Evolutionary conservation across 495 filamentous ascomycete genomes (phyloP).

Genomic region (Lophium mytilinum): DNA sequence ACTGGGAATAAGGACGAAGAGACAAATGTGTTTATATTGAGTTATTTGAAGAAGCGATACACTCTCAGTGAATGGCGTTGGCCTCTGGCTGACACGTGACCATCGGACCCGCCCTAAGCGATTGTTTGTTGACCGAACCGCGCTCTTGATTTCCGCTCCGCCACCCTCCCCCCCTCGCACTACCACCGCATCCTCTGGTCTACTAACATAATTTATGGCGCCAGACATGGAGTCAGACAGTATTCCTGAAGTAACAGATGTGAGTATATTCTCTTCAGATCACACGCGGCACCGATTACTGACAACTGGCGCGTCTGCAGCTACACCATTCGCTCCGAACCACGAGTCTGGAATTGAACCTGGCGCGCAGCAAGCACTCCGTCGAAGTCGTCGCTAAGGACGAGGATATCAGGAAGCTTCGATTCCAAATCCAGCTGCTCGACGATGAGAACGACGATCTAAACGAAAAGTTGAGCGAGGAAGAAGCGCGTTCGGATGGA

Average conservation of each 20-base stretch:
- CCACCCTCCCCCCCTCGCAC: neutral
- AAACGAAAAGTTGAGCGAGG: slow-evolving; percentile 51
- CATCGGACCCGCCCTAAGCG: neutral
- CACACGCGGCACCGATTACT: neutral
- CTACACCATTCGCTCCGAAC: slow-evolving; percentile 41
- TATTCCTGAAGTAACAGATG: slow-evolving; percentile 18
- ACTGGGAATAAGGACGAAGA: no score
- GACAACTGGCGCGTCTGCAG: slow-evolving; percentile 1
- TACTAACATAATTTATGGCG: slow-evolving; percentile 12
- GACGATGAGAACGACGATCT: slow-evolving; percentile 63
- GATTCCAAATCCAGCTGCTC: slow-evolving; percentile 57
- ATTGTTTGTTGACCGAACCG: slow-evolving; percentile 1
- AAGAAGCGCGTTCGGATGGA: slow-evolving; percentile 42
- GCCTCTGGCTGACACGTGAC: neutral
- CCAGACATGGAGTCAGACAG: slow-evolving; percentile 4
- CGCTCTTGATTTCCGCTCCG: neutral
- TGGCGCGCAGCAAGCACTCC: slow-evolving; percentile 50
- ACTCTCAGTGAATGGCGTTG: no score
- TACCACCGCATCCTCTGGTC: slow-evolving; percentile 8
- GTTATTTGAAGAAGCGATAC: no score
- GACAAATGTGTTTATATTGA: no score
- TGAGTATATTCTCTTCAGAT: slow-evolving; percentile 2
- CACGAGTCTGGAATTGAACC: slow-evolving; percentile 53
- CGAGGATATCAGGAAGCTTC: slow-evolving; percentile 57
- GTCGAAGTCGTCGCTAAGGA: slow-evolving; percentile 55